phyloP scores from a whole-genome alignment of 805 yeast genomes.

The Metschnikowia shivogae region DNA sequence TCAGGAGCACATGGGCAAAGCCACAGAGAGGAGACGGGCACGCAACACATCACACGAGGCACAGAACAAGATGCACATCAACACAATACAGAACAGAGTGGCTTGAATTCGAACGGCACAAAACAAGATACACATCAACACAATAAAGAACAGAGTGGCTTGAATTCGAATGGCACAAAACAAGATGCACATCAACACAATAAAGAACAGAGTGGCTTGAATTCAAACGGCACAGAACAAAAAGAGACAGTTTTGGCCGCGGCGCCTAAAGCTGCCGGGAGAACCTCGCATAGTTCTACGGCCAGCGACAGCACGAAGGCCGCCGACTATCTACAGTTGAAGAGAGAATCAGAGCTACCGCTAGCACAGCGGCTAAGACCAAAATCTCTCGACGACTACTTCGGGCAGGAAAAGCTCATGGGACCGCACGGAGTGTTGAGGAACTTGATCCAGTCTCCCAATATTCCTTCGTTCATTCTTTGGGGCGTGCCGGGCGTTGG shows the following conservation, averaged over 20 bases:
- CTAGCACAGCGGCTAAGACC: conserved; percentile 42
- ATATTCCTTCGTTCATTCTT: conserved; percentile 37
- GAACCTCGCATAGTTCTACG: neutral
- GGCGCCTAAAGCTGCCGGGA: neutral
- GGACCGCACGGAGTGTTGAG: conserved; percentile 35
- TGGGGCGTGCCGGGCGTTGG: conserved; percentile 48
- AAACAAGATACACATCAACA: too few relatives aligned
- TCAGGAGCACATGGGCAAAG: too few relatives aligned
- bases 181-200: too few relatives aligned
- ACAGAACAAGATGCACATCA: too few relatives aligned
- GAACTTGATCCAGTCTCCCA: conserved; percentile 30
- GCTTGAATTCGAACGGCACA: too few relatives aligned
- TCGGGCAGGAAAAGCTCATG: conserved; percentile 40
- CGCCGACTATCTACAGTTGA: conserved; percentile 9
- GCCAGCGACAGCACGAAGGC: neutral
- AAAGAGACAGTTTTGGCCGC: neutral
- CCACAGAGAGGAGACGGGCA: too few relatives aligned
- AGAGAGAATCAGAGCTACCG: conserved; percentile 25
- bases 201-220: too few relatives aligned
- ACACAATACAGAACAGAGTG: too few relatives aligned
- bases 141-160: too few relatives aligned
- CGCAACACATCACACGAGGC: too few relatives aligned
- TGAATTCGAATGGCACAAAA: too few relatives aligned
- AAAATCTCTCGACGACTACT: conserved; percentile 32
- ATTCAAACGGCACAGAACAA: neutral